phyloP scores from a whole-genome alignment of 805 yeast species.

The Saturnispora besseyi region DNA sequence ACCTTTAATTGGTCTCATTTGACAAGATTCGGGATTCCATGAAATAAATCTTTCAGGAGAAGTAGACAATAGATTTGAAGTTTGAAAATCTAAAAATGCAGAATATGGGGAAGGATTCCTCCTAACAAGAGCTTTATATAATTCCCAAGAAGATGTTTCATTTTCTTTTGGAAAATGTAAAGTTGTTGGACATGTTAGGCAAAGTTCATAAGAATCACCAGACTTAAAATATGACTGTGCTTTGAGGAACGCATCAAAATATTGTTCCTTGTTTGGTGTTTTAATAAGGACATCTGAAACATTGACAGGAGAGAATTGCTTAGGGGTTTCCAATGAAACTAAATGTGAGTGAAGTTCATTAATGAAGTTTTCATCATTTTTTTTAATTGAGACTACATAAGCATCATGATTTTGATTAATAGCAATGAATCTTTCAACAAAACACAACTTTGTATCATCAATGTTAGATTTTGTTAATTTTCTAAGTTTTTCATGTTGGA shows the following conservation, averaged over 20 bases:
- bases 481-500: slow-evolving; percentile 28
- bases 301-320: neutral
- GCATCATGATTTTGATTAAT: slow-evolving; percentile 39
- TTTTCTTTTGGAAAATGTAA: slow-evolving; percentile 38
- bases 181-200: slow-evolving; percentile 71
- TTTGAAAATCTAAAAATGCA: slow-evolving; percentile 63
- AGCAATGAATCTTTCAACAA: slow-evolving; percentile 54
- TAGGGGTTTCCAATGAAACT: neutral
- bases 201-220: slow-evolving; percentile 92
- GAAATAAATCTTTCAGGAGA: slow-evolving; percentile 91
- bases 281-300: slow-evolving; percentile 24
- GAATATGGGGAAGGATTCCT: slow-evolving; percentile 92
- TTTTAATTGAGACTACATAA: slow-evolving; percentile 44
- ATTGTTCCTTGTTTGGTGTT: slow-evolving; percentile 45
- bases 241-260: slow-evolving; percentile 43
- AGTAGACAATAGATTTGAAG: slow-evolving; percentile 62
- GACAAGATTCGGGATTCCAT: slow-evolving; percentile 60
- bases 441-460: slow-evolving; percentile 73
- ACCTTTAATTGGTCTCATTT: slow-evolving; percentile 93
- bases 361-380: slow-evolving; percentile 33
- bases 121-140: slow-evolving; percentile 61
- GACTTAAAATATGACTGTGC: slow-evolving; percentile 62
- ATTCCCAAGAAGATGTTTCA: slow-evolving; percentile 56
- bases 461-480: slow-evolving; percentile 33
- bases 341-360: neutral